phyloP scores from a whole-genome alignment of 768 basidiomycete genomes.

The Leccinum longicurvipes region DNA sequence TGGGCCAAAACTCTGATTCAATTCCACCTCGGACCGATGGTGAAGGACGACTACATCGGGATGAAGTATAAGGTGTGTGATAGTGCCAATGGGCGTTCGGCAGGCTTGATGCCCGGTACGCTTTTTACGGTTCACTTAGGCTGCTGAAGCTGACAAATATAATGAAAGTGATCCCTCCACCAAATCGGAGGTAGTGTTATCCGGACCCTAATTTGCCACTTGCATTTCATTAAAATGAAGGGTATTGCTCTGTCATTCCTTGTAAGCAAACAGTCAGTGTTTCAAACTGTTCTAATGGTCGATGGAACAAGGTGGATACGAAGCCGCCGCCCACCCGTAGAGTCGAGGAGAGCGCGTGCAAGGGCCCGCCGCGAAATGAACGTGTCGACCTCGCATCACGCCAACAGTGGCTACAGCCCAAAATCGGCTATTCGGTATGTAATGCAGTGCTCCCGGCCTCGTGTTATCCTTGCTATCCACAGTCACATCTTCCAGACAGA shows the following conservation, averaged over 20 bases:
- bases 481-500: slow-evolving; percentile 14
- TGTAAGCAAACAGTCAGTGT: slow-evolving; percentile 9
- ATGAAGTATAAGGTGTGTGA: slow-evolving; percentile 11
- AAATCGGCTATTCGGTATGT: slow-evolving; percentile 13
- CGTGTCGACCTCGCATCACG: slow-evolving; percentile 17
- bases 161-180: slow-evolving; percentile 8
- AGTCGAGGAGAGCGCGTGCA: slow-evolving; percentile 13
- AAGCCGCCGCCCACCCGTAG: slow-evolving; percentile 4
- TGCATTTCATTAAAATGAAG: slow-evolving; percentile 20
- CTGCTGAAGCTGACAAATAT: slow-evolving; percentile 18
- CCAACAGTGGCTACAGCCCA: slow-evolving; percentile 13
- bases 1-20: slow-evolving; percentile 10
- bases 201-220: slow-evolving; percentile 19
- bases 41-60: slow-evolving; percentile 5
- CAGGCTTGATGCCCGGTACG: slow-evolving; percentile 16
- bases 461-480: slow-evolving; percentile 27
- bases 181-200: slow-evolving; percentile 18
- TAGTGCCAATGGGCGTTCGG: slow-evolving; percentile 12
- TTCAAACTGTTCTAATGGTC: slow-evolving; percentile 4
- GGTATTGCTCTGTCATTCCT: slow-evolving; percentile 12
- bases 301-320: slow-evolving; percentile 6
- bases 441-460: slow-evolving; percentile 28
- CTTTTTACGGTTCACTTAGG: slow-evolving; percentile 4
- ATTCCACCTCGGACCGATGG: slow-evolving; percentile 1
- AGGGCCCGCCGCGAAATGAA: slow-evolving; percentile 13